A percentile compares a stretch with the other conserved stretches of the same genome.
Evolutionary conservation across 805 yeast genomes (phyloP).

Genomic region (Spathaspora passalidarum): DNA sequence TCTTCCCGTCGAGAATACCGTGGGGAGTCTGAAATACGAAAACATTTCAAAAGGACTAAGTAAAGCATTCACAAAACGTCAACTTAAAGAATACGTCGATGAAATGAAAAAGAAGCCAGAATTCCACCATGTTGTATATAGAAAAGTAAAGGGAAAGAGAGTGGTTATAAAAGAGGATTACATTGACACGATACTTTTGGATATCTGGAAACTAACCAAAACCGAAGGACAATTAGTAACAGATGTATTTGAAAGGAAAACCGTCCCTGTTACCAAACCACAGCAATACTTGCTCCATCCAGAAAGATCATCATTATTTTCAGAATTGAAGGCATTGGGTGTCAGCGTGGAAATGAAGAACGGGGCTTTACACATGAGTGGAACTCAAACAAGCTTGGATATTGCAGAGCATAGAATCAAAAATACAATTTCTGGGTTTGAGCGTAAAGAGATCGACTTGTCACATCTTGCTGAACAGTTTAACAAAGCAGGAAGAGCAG

Average conservation of each 20-base stretch:
- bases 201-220: conserved; percentile 29
- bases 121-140: conserved; percentile 1
- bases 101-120: conserved; percentile 4
- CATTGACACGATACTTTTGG: conserved; percentile 25
- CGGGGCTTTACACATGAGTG: background rate
- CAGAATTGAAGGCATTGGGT: background rate
- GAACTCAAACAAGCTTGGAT: background rate
- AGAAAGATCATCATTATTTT: background rate
- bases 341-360: background rate
- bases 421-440: conserved; percentile 11
- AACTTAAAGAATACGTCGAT: conserved; percentile 11
- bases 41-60: conserved; percentile 5
- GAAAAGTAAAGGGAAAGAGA: background rate
- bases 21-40: conserved; percentile 11
- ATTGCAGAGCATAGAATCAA: conserved; percentile 3
- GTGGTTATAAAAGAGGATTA: conserved; percentile 13
- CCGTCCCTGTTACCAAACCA: background rate
- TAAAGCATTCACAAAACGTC: conserved; percentile 14
- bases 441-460: conserved; percentile 30
- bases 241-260: conserved; percentile 1
- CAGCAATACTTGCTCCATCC: conserved; percentile 1
- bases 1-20: conserved; percentile 8
- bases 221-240: background rate
- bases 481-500: background rate
- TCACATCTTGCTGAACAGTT: conserved; percentile 4